phyloP scores from a whole-genome alignment of 2,329 filamentous ascomycete genomes.

The Penicillium crustosum region DNA sequence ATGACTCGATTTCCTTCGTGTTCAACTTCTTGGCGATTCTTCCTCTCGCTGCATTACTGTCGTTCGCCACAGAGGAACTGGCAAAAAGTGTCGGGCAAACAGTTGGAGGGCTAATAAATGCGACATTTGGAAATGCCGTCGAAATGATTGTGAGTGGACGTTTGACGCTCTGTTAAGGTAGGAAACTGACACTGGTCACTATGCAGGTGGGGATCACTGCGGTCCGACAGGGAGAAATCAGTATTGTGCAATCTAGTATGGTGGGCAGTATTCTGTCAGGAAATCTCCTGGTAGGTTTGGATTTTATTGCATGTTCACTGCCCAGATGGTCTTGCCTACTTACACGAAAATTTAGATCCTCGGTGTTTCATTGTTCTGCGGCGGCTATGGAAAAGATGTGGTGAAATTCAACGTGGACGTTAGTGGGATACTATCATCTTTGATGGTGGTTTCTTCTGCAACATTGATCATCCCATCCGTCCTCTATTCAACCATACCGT shows the following conservation, averaged over 20 bases:
- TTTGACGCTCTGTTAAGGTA: not conserved
- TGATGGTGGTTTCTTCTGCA: conserved; percentile 72
- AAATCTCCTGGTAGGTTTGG: conserved; percentile 57
- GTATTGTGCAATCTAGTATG: conserved; percentile 82
- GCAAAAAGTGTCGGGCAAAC: conserved; percentile 56
- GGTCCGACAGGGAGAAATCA: conserved; percentile 65
- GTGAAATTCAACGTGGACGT: conserved; percentile 85
- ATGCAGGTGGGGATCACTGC: conserved; percentile 62
- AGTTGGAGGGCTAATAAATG: conserved; percentile 57
- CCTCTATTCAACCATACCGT: conserved; percentile 17
- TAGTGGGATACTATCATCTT: conserved; percentile 75
- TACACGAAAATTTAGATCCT: conserved; percentile 52
- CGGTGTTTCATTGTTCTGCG: conserved; percentile 82
- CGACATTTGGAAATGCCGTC: conserved; percentile 60
- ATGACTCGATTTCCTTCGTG: conserved; percentile 66
- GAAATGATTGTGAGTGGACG: conserved; percentile 60
- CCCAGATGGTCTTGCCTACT: not conserved
- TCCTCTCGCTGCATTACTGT: conserved; percentile 55
- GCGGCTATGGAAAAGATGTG: conserved; percentile 68
- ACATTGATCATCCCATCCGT: conserved; percentile 70
- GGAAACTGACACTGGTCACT: conserved; percentile 1
- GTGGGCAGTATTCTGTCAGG: conserved; percentile 86
- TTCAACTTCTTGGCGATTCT: conserved; percentile 75
- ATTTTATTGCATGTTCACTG: not conserved
- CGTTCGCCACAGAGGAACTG: conserved; percentile 59